Evolutionary conservation across 1,139 yeast genomes (phyloP), one percentile per base, ranked within the genome.

Genomic region (Meyerozyma sp.): DNA sequence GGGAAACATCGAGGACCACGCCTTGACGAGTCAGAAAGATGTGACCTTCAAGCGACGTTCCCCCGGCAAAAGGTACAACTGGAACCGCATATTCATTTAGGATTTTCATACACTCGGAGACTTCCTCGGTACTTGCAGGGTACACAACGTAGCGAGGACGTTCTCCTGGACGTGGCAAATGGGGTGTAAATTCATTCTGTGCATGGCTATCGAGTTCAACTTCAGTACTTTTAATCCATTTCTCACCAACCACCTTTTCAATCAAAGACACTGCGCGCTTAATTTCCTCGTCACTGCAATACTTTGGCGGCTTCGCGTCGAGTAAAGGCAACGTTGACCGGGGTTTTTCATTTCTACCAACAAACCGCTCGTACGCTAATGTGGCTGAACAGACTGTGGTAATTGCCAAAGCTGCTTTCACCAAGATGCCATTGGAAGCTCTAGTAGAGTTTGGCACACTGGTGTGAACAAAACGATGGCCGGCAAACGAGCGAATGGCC

Each of bases 31-130:
- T 70, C 8, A 74, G 68, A 47, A 59, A 66, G 49, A 72, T 69
- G 51, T 72, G 76, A 2, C 77, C 77, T 47, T 72, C 77, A 21
- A 72, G 53, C 4, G 75, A 68, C 0, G 76, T 66, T 0, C 76
- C 76, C 0, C 76, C 77, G 2, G 89, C 76, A 56, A 75, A 87
- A 6, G 96, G 95, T 25, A 89, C 85, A 20, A 70, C 71, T 1
- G 77, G 77, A 0, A 71, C 75, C 27, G 52, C 56, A 49, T 61
- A 63, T 39, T 64, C 49, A 48, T 66, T 60, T 39, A 66, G 57
- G 5, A 68, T 55, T 43, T 61, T 63, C 65, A 72, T 58, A 7
- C 63, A 54, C 36, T 56, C 49, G 4, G 73, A 65, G 1, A 71
- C 73, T 43, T 70, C 63, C 39, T 66, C 62, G 0, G 77, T 72